Conservation (phyloP, 768 basidiomycete species). For the Psilocybe azurescens region DNA sequence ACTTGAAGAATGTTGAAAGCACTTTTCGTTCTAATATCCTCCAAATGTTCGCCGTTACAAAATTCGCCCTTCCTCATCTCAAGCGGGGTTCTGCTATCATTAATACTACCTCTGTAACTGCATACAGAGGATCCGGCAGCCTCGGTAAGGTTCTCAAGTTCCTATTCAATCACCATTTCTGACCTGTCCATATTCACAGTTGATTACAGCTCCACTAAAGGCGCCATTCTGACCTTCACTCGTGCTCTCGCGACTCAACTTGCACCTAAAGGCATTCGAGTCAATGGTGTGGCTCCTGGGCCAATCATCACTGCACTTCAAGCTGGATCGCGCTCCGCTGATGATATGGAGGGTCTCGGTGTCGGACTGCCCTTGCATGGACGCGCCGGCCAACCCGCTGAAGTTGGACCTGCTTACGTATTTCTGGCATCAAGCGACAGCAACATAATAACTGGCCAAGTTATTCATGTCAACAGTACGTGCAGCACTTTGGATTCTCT, state of each 20-base stretch:
- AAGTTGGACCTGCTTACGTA: conserved; percentile 57
- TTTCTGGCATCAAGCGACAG: conserved; percentile 54
- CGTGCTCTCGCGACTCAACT: conserved; percentile 57
- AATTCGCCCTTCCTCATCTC: conserved; percentile 61
- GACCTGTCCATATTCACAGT: conserved; percentile 19
- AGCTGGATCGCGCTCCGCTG: conserved; percentile 54
- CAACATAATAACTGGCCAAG: conserved; percentile 44
- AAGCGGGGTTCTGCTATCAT: conserved; percentile 63
- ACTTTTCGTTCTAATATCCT: conserved; percentile 65
- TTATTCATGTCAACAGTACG: conserved; percentile 42
- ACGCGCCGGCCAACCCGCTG: conserved; percentile 54
- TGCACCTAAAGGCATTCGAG: conserved; percentile 60
- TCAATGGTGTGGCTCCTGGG: conserved; percentile 58
- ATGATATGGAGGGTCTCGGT: conserved; percentile 61
- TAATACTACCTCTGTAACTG: conserved; percentile 66
- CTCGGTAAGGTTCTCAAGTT: conserved; percentile 28
- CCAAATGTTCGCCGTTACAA: conserved; percentile 62
- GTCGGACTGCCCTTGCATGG: conserved; percentile 55
- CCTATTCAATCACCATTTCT: not conserved
- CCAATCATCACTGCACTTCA: conserved; percentile 62
- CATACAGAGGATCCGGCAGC: conserved; percentile 43
- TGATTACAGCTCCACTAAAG: conserved; percentile 66
- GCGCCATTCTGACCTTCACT: conserved; percentile 62
- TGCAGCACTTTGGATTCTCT: not conserved
- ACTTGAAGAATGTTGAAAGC: conserved; percentile 56